These are phyloP conservation scores for Avena eriantha DNA, from an alignment of 176 grass and related monocot genomes.

Conservation along the genomic window DNA sequence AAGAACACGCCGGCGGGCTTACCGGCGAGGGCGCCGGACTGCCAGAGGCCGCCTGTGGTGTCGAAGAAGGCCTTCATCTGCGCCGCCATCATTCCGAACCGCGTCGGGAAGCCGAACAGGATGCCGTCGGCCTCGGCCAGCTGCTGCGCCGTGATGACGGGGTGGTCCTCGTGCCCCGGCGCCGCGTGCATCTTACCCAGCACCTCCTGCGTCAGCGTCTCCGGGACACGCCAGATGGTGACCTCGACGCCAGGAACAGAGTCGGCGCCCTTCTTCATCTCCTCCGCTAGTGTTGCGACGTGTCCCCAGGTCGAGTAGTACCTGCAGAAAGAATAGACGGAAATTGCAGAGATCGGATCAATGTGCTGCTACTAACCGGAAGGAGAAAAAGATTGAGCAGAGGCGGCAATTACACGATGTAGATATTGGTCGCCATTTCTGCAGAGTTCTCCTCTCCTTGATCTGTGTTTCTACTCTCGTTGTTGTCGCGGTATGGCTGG, in stretches of 20 bases:
- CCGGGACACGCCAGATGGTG: conserved; percentile 45
- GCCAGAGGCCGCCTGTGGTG: conserved; percentile 67
- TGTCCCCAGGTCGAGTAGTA: conserved; percentile 48
- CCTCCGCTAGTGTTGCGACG: conserved; percentile 44
- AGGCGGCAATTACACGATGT: background rate
- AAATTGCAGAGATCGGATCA: background rate
- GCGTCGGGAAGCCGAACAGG: conserved; percentile 20
- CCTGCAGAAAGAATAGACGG: background rate
- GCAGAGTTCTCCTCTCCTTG: background rate
- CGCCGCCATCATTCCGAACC: conserved; percentile 67
- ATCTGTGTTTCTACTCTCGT: background rate
- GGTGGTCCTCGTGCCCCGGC: conserved; percentile 45
- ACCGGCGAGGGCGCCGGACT: conserved; percentile 52
- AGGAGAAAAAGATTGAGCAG: background rate
- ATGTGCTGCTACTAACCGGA: background rate
- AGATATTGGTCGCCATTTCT: conserved; percentile 17
- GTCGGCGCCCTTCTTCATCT: conserved; percentile 45
- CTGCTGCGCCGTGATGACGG: conserved; percentile 14
- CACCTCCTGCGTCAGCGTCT: conserved; percentile 53
- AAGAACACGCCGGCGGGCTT: conserved; percentile 85
- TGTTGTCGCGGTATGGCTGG: background rate
- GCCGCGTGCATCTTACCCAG: conserved; percentile 54
- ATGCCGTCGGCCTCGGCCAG: conserved; percentile 22
- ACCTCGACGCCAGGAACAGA: conserved; percentile 38
- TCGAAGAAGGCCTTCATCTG: conserved; percentile 69